phyloP scores from a whole-genome alignment of 164 flowering plant genomes.

The Nymphaea thermarum region DNA sequence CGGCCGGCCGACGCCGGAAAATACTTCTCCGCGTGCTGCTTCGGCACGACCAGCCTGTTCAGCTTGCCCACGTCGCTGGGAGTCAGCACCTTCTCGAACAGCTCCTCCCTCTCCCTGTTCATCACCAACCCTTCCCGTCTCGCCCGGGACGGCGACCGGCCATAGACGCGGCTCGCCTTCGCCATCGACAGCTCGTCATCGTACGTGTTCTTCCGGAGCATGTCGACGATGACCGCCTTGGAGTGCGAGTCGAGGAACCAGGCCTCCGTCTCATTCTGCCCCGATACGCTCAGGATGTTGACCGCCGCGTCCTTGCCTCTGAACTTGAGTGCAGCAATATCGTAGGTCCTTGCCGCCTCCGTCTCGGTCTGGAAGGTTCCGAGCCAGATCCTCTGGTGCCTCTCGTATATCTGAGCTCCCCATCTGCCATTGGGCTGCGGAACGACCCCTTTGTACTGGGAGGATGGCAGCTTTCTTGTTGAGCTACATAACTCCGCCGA shows the following conservation, averaged over 20 bases:
- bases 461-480: neutral
- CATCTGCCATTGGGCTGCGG: neutral
- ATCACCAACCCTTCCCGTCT: neutral
- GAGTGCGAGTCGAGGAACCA: constrained; percentile 60
- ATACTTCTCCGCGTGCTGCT: constrained; percentile 86
- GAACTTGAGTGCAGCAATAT: neutral
- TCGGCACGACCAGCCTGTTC: constrained; percentile 84
- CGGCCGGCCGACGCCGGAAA: constrained; percentile 25
- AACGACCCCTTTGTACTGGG: neutral
- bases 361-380: constrained; percentile 1
- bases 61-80: constrained; percentile 96
- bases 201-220: constrained; percentile 85
- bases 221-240: constrained; percentile 79
- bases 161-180: constrained; percentile 12
- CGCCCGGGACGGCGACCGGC: neutral
- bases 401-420: constrained; percentile 1
- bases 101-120: constrained; percentile 11
- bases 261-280: constrained; percentile 30
- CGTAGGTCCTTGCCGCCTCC: neutral
- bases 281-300: neutral
- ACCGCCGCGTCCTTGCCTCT: neutral
- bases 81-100: constrained; percentile 81
- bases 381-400: neutral
- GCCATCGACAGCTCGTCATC: constrained; percentile 72
- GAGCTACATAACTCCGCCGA: neutral